Evolutionary conservation across 805 yeast genomes (phyloP).

Genomic region (Saccharomycodes ludwigii): DNA sequence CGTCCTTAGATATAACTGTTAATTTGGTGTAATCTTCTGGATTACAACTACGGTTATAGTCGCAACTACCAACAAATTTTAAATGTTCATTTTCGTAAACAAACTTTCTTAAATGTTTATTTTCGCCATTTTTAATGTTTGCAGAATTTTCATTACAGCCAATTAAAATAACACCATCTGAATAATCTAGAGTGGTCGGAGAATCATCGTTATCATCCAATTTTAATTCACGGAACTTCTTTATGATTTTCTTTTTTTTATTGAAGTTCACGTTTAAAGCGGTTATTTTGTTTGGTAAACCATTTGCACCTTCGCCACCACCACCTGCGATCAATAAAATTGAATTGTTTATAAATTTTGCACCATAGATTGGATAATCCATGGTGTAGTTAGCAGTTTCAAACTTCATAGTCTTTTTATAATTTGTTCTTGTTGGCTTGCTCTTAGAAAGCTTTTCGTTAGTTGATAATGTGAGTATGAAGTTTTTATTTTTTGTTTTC

Average conservation of each 20-base stretch:
- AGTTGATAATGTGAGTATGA: too few relatives aligned
- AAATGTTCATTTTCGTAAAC: slow-evolving; percentile 48
- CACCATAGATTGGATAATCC: slow-evolving; percentile 76
- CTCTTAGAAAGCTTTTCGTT: too few relatives aligned
- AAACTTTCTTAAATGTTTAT: slow-evolving; percentile 63
- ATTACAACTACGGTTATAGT: slow-evolving; percentile 35
- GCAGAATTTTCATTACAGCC: slow-evolving; percentile 66
- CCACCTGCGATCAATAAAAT: slow-evolving; percentile 78
- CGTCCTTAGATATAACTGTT: slow-evolving; percentile 44
- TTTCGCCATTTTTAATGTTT: slow-evolving; percentile 45
- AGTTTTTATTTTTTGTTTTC: too few relatives aligned
- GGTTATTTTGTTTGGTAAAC: slow-evolving; percentile 73
- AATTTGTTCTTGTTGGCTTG: too few relatives aligned
- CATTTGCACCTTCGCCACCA: slow-evolving; percentile 89
- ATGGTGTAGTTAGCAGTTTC: slow-evolving; percentile 18
- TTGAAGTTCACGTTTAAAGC: slow-evolving; percentile 47
- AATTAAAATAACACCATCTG: slow-evolving; percentile 38
- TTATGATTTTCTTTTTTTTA: slow-evolving; percentile 31
- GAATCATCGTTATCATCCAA: slow-evolving; percentile 62
- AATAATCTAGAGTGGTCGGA: slow-evolving; percentile 69
- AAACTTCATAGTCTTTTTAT: slow-evolving; percentile 16
- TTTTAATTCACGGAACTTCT: slow-evolving; percentile 49
- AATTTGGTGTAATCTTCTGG: slow-evolving; percentile 47
- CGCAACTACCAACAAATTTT: slow-evolving; percentile 47
- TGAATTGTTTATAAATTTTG: slow-evolving; percentile 50